Base-by-base conservation (phyloP, 257 asterid genomes). In the Henckelia pumila region DNA sequence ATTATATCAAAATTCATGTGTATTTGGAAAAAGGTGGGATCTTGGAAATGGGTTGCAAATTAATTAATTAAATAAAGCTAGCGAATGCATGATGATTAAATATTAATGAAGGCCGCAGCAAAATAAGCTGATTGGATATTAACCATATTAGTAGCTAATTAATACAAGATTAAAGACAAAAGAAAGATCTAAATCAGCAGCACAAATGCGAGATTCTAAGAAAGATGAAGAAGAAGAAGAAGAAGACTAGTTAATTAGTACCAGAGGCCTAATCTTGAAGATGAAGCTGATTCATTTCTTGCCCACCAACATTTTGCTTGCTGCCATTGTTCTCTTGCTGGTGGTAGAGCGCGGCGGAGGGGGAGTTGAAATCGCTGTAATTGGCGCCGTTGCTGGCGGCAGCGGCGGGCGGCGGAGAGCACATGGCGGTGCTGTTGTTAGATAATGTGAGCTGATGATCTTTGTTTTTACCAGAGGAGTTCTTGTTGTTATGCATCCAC, bases 401-500 rank as follows among this genome's bases (percentile, higher is more conserved):
- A 0, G 50, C 50, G 50, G 50, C 50, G n/a, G n/a, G n/a, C n/a
- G 50, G 50, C 17, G 50, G 50, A n/a, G 50, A 40, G 50, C 6
- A 40, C 50, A 40, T 40, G 16, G 26, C 24, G 26, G 28, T 21
- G 60, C 24, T 23, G 17, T 23, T 56, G 20, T 63, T 63, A 37
- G 47, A 37, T 14, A 37, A 20, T 21, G 56, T 35, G 25, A n/a
- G 32, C 20, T 47, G 53, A 47, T 21, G 60, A 63, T 69, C 71
- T 61, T 58, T 40, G 17, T 40, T 61, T 30, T 66, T 73, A 6
- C 76, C 71, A 28, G 57, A 56, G 6, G 69, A 73, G 76, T 58
- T 73, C 76, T 73, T 77, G 64, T 77, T 73, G 71, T 77, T 77
- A 33, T 73, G 82, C 76, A 77, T 73, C 82, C 82, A 73, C 20